Evolutionary conservation across 257 asterid species (phyloP), one percentile per base, ranked within the genome.

Genomic region (Nicotiana attenuata): DNA sequence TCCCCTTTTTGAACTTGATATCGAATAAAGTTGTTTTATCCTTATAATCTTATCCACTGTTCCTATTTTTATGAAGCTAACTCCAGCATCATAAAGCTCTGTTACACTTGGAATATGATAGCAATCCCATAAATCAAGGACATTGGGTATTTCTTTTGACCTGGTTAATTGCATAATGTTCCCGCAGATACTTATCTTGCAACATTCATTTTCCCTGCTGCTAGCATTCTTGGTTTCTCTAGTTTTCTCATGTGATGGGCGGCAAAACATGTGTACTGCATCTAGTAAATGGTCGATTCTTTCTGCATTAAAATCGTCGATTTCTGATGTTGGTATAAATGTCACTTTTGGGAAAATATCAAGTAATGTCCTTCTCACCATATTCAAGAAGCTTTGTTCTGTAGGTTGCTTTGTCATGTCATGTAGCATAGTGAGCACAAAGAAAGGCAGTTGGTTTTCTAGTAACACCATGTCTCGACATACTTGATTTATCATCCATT

Each of bases 41-140:
- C 0, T 15, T 50, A 0, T 11, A 1, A 33, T 53, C 57, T 41
- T 78, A 20, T 73, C 56, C 17, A 71, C 82, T 19, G 26, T 64
- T 35, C 84, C 82, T 3, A 63, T 17, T 73, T 76, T 81, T 67
- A 28, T 41, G 80, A 81, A 76, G 56, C 50, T 67, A 20, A 81
- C 67, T 55, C 83, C 85, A 38, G 76, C 77, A 9, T 81, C 85
- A 76, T 76, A 78, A 17, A 81, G 84, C 50, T 84, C 82, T 35
- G n/a, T 84, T 45, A 59, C 82, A 35, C 75, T 73, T 31, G 57
- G 84, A 45, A 80, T 75, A 5, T 73, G 26, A 19, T 19, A 19
- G 29, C 55, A 77, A 7, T 50, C 10, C 65, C 66, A n/a, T 73
- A 52, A 11, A 11, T 16, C 57, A 7, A 45, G 78, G 19, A 35